These are phyloP conservation scores for Xylariomycetidae sp. DNA, from an alignment of 2,329 filamentous ascomycete species.

Conservation along the genomic window DNA sequence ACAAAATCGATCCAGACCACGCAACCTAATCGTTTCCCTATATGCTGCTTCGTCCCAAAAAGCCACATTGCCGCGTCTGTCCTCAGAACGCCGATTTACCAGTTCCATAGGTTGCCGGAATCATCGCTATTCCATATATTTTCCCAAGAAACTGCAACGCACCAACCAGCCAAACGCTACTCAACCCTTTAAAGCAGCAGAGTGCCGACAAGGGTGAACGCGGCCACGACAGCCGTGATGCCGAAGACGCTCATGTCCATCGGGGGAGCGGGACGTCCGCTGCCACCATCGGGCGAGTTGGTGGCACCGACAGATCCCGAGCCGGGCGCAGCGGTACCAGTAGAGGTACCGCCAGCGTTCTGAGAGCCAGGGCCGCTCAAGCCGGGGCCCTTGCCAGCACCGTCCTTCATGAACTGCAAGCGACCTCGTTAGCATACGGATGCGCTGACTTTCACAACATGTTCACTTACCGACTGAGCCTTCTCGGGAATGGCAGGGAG, in stretches of 20 bases:
- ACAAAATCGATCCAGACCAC: too few relatives aligned
- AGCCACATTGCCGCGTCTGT: too few relatives aligned
- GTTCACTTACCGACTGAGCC: slow-evolving; percentile 31
- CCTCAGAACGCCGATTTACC: too few relatives aligned
- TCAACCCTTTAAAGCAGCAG: slow-evolving; percentile 30
- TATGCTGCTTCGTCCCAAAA: too few relatives aligned
- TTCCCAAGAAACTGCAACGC: neutral
- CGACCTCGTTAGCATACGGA: slow-evolving; percentile 5
- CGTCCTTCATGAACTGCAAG: slow-evolving; percentile 42
- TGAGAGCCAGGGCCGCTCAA: slow-evolving; percentile 49
- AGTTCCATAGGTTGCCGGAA: too few relatives aligned
- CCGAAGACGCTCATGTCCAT: slow-evolving; percentile 33
- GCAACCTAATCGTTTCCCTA: too few relatives aligned
- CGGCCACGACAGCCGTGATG: slow-evolving; percentile 27
- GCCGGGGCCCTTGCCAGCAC: slow-evolving; percentile 49
- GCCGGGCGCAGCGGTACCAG: slow-evolving; percentile 33
- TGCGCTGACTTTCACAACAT: neutral
- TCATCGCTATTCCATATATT: slow-evolving; percentile 1
- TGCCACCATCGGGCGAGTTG: slow-evolving; percentile 28
- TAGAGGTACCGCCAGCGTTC: slow-evolving; percentile 40
- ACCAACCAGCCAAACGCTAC: neutral
- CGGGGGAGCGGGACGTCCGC: slow-evolving; percentile 24
- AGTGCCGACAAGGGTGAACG: slow-evolving; percentile 33
- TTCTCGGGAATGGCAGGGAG: slow-evolving; percentile 47
- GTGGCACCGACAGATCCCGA: slow-evolving; percentile 32